These are phyloP conservation scores for Vicia villosa DNA, from an alignment of 306 rosid species.

Conservation along the genomic window DNA sequence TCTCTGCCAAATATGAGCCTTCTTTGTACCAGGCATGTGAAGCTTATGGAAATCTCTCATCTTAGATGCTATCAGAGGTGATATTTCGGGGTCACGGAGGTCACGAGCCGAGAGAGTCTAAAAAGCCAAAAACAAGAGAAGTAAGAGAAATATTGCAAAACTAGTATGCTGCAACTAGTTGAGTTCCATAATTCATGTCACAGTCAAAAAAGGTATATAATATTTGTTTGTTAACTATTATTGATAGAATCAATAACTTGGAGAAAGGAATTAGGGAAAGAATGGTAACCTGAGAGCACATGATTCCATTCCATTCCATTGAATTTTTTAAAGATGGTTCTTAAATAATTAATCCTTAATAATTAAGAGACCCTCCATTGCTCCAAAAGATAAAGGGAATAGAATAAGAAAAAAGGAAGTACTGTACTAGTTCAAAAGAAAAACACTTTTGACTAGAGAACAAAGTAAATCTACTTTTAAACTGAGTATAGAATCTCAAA, in stretches of 20 bases:
- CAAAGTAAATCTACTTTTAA: slow-evolving; percentile 15
- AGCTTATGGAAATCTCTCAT: slow-evolving; percentile 82
- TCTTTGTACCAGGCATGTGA: slow-evolving; percentile 70
- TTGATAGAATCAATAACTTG: slow-evolving; percentile 10
- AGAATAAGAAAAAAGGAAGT: slow-evolving; percentile 15
- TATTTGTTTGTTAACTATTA: not conserved
- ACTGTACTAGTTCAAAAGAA: slow-evolving; percentile 9
- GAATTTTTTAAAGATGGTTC: slow-evolving; percentile 29
- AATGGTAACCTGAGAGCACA: slow-evolving; percentile 29
- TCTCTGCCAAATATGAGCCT: slow-evolving; percentile 67
- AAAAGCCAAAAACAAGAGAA: not conserved
- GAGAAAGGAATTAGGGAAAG: not conserved
- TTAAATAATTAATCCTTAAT: slow-evolving; percentile 12
- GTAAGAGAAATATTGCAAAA: not conserved
- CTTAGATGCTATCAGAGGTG: slow-evolving; percentile 79
- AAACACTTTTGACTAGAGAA: slow-evolving; percentile 24
- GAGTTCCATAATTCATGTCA: not conserved
- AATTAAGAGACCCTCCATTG: slow-evolving; percentile 18
- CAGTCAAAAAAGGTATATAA: no score
- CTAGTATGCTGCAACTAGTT: slow-evolving; percentile 13
- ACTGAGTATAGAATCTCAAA: slow-evolving; percentile 25
- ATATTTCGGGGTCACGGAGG: slow-evolving; percentile 68
- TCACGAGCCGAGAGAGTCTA: slow-evolving; percentile 93
- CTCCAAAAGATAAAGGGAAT: slow-evolving; percentile 32
- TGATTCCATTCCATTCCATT: slow-evolving; percentile 32